A percentile compares a stretch with the other conserved stretches of the same genome.
Evolutionary conservation across 345 rosid genomes (phyloP).

Genomic region (Eutrema heterophyllum): DNA sequence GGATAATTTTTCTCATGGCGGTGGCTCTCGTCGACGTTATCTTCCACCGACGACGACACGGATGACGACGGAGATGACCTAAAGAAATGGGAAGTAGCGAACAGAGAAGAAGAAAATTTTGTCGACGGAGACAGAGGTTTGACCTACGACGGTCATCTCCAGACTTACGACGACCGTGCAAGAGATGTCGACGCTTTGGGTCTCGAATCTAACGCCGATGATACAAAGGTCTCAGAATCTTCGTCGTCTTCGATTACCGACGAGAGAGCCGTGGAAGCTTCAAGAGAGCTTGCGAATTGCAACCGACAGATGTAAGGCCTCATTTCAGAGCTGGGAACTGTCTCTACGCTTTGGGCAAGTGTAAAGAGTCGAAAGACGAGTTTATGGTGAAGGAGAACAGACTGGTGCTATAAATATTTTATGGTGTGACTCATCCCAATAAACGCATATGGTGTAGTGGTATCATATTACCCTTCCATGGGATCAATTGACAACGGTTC

Average conservation of each 20-base stretch:
- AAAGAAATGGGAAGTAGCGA: too few species aligned
- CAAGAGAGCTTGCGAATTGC: slow-evolving; percentile 89
- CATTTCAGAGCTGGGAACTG: slow-evolving; percentile 93
- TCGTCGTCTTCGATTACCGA: slow-evolving; percentile 75
- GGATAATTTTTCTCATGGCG: too few species aligned
- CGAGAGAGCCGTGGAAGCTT: slow-evolving; percentile 66
- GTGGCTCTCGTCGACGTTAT: too few species aligned
- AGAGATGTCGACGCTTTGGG: slow-evolving; percentile 96
- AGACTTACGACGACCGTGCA: slow-evolving; percentile 94
- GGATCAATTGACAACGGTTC: too few species aligned
- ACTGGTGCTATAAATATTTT: too few species aligned
- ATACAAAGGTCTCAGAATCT: slow-evolving; percentile 52
- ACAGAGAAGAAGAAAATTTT: too few species aligned
- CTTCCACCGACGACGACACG: too few species aligned
- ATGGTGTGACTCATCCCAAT: too few species aligned
- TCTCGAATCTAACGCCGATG: slow-evolving; percentile 54
- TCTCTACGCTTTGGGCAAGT: slow-evolving; percentile 66
- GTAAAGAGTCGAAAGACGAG: slow-evolving; percentile 79
- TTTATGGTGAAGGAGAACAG: slow-evolving; percentile 2
- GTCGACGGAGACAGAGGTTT: slow-evolving; percentile 71
- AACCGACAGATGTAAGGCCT: slow-evolving; percentile 80
- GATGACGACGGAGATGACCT: too few species aligned
- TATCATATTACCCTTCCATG: too few species aligned
- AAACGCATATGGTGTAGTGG: too few species aligned
- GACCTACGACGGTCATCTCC: slow-evolving; percentile 70